Conservation (phyloP, 768 basidiomycete species). For the Phaeolepiota aurea region DNA sequence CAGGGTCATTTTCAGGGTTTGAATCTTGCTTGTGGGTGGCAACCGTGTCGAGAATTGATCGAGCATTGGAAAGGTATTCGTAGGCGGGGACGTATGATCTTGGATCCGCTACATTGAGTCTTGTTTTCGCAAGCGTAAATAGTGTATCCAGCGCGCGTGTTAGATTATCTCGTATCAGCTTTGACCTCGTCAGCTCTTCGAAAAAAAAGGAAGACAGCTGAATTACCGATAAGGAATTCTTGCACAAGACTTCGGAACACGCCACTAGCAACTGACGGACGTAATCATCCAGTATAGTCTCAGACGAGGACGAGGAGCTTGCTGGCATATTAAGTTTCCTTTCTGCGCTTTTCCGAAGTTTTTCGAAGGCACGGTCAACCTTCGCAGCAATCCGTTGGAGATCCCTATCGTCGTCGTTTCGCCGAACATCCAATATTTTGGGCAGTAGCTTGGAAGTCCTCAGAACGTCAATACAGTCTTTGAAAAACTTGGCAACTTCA, state of each 20-base stretch:
- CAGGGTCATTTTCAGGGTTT: constrained; percentile 12
- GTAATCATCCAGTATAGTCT: constrained; percentile 16
- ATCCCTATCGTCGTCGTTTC: constrained; percentile 19
- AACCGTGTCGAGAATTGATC: constrained; percentile 20
- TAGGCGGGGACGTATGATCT: constrained; percentile 39
- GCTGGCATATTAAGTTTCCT: no score
- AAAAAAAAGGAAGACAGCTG: no score
- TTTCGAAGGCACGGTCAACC: constrained; percentile 53
- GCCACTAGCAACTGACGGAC: constrained; percentile 7
- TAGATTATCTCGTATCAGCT: no score
- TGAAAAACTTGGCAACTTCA: constrained; percentile 8
- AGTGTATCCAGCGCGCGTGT: constrained; percentile 45
- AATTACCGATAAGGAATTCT: no score
- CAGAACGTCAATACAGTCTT: constrained; percentile 12
- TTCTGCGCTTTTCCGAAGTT: no score
- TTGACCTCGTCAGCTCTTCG: no score
- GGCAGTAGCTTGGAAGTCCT: constrained; percentile 9
- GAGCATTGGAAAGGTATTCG: constrained; percentile 37
- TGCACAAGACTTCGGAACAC: no score
- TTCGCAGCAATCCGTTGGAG: constrained; percentile 35
- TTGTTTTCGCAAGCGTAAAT: constrained; percentile 43
- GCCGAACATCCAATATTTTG: constrained; percentile 6
- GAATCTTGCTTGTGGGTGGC: constrained; percentile 5
- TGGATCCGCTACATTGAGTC: constrained; percentile 28
- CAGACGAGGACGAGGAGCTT: constrained; percentile 35